A percentile compares a stretch with the other conserved stretches of the same genome.
These are phyloP conservation scores for Clonostachys byssicola DNA, from an alignment of 2,329 filamentous ascomycete species.

Conservation along the genomic window DNA sequence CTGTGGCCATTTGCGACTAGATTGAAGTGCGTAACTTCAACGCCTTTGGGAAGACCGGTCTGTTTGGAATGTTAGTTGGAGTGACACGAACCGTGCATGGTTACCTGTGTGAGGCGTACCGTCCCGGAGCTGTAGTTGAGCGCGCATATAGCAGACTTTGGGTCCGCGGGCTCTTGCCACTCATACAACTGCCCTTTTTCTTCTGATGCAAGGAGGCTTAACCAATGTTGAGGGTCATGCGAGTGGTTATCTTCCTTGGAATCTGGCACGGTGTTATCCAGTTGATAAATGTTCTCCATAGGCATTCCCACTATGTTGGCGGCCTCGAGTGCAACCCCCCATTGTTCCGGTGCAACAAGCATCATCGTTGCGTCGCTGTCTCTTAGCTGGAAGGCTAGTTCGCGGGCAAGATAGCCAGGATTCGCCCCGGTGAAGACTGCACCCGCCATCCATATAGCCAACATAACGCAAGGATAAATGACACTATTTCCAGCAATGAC, in stretches of 20 bases:
- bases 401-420: slow-evolving; percentile 61
- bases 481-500: slow-evolving; percentile 71
- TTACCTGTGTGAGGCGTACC: slow-evolving; percentile 8
- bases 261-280: slow-evolving; percentile 53
- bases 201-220: slow-evolving; percentile 48
- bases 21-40: slow-evolving; percentile 74
- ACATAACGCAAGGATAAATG: slow-evolving; percentile 66
- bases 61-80: neutral
- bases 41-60: slow-evolving; percentile 80
- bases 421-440: slow-evolving; percentile 77
- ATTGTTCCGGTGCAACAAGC: slow-evolving; percentile 54
- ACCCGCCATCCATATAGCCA: slow-evolving; percentile 73
- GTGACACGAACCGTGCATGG: neutral
- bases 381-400: slow-evolving; percentile 71
- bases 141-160: slow-evolving; percentile 53
- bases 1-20: slow-evolving; percentile 69
- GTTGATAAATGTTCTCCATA: slow-evolving; percentile 55
- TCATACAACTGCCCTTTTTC: slow-evolving; percentile 50
- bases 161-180: slow-evolving; percentile 55
- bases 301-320: slow-evolving; percentile 53
- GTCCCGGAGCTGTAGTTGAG: slow-evolving; percentile 80
- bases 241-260: slow-evolving; percentile 11
- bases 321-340: slow-evolving; percentile 64
- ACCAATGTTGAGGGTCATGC: slow-evolving; percentile 49
- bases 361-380: slow-evolving; percentile 68